Percentiles rank a stretch among this genome's conserved stretches.
Conservation (phyloP, 2,329 filamentous ascomycete species). For the Saccharata proteae region DNA sequence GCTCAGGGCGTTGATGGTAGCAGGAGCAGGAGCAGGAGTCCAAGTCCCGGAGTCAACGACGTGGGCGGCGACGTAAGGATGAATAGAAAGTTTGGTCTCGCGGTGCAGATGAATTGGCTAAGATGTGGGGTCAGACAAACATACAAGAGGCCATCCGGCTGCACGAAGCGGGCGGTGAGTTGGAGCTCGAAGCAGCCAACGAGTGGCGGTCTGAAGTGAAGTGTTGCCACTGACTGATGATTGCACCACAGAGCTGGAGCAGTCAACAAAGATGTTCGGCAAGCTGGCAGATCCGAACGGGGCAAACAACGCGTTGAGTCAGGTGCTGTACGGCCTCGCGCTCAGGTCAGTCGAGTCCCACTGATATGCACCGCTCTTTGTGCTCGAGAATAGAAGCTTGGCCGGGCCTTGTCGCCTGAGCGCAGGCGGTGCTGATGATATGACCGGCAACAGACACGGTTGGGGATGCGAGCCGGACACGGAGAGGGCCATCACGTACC, state of each 20-base stretch:
- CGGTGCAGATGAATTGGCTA: conserved; percentile 9
- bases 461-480: conserved; percentile 76
- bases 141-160: conserved; percentile 94
- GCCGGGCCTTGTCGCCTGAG: neutral
- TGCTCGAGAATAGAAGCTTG: neutral
- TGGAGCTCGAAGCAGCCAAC: conserved; percentile 3
- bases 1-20: conserved; percentile 1
- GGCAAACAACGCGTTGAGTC: conserved; percentile 83
- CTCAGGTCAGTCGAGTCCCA: conserved; percentile 49
- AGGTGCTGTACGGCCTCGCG: conserved; percentile 90
- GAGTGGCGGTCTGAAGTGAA: too few relatives aligned
- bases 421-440: neutral
- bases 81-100: conserved; percentile 9
- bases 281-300: conserved; percentile 70
- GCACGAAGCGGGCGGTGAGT: conserved; percentile 63
- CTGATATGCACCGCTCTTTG: neutral
- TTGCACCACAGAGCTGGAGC: conserved; percentile 45
- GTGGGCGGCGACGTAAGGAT: conserved; percentile 29
- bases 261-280: conserved; percentile 77
- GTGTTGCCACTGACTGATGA: conserved; percentile 10
- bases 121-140: conserved; percentile 34
- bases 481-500: conserved; percentile 64
- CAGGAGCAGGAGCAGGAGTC: conserved; percentile 13
- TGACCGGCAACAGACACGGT: conserved; percentile 53
- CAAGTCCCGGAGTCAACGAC: conserved; percentile 25